A percentile compares a stretch with the other conserved stretches of the same genome.
Conservation (phyloP, 805 yeast genomes). For the Candida incommunis region DNA sequence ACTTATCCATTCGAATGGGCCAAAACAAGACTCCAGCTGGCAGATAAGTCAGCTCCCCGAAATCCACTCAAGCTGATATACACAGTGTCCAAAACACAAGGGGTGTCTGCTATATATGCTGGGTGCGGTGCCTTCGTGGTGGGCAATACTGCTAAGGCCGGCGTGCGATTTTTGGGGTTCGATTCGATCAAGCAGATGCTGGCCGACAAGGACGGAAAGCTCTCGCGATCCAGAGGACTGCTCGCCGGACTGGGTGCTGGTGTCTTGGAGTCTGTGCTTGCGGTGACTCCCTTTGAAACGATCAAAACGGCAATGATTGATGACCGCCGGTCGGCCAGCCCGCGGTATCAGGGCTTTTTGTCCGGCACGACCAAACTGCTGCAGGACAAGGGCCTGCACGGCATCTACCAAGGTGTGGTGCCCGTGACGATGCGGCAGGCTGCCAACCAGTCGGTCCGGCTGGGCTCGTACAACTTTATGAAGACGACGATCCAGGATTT, state of each 20-base stretch:
- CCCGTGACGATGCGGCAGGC: conserved; percentile 96
- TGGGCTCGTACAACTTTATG: conserved; percentile 85
- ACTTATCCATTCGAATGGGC: conserved; percentile 98
- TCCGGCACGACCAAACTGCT: conserved; percentile 53
- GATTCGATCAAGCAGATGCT: conserved; percentile 70
- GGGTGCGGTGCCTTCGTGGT: conserved; percentile 96
- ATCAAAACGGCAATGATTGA: conserved; percentile 92
- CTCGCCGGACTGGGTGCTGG: conserved; percentile 98
- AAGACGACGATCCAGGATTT: conserved; percentile 65
- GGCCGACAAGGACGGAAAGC: conserved; percentile 72
- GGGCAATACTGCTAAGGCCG: conserved; percentile 92
- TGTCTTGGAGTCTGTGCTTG: conserved; percentile 74
- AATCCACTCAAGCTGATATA: conserved; percentile 76
- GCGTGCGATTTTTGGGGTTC: conserved; percentile 87
- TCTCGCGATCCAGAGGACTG: conserved; percentile 84
- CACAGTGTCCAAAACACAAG: conserved; percentile 64
- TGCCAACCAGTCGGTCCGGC: conserved; percentile 84
- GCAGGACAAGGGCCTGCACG: conserved; percentile 66
- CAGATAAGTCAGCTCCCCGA: conserved; percentile 34
- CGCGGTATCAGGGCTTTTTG: conserved; percentile 53
- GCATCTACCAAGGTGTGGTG: conserved; percentile 75
- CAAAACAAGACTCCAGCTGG: conserved; percentile 79
- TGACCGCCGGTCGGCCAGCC: conserved; percentile 65
- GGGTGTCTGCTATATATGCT: conserved; percentile 65
- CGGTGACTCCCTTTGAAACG: conserved; percentile 95